Base-by-base conservation (phyloP, 352 stramenopile species). In the Phytophthora meadii region DNA sequence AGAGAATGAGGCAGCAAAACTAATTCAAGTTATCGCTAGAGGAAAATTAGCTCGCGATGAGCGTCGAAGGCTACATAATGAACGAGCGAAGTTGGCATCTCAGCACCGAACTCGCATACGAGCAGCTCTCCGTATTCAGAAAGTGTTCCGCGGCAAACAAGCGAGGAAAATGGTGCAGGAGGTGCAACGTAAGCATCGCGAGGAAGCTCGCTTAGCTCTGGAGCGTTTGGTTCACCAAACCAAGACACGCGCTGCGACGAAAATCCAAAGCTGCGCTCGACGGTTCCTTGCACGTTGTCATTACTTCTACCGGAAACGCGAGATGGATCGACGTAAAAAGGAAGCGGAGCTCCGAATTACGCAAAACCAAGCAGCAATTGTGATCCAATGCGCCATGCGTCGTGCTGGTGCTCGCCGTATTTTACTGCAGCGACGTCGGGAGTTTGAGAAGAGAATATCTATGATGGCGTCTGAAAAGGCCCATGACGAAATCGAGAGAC, bases 401-500 rank as follows among this genome's bases (percentile, higher is more conserved):
- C 72, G 72, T 22, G 66, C 66, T 15, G 65, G 76, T 8, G 87
- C 84, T 7, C 58, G 75, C 14, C 70, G 70, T 0, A 14, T 78
- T 45, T 44, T 93, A 37, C 40, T 76, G 12, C 74, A 71, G 22
- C 74, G 73, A n/a, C 80, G 87, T 12, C 70, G 65, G 9, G 83
- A 92, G n/a, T 84, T 95, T 46, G 84, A 95, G 66, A 81, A 84
- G 40, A 69, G 87, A 7, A 87, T 95, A 42, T 92, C 87, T 8
- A 74, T 91, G 59, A 92, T 95, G 82, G 83, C 83, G 3, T 90
- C 80, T 1, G 87, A 93, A 55, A 93, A 93, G 51, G 87, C 87
- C 5, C 72, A 85, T 32, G 81, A 93, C 36, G 87, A 93, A 70
- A 95, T 95, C 50, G 87, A 91, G 53, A 74, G 77, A 15, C 65